phyloP scores from a whole-genome alignment of 306 rosid species.

The Dalbergia cochinchinensis region DNA sequence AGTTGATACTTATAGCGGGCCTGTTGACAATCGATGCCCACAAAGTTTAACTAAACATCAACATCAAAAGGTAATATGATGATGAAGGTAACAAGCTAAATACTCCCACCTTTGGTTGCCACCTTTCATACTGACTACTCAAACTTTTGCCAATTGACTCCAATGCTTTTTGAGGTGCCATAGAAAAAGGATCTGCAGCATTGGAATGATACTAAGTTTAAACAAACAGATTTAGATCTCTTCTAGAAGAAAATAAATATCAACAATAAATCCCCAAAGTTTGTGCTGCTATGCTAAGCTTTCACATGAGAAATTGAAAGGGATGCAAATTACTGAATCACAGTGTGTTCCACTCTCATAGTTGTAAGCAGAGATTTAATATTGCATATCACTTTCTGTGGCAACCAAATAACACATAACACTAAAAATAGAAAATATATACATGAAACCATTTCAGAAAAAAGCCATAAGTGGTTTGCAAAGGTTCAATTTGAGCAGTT shows the following conservation, averaged over 20 bases:
- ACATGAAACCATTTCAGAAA: not conserved
- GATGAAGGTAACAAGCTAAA: constrained; percentile 23
- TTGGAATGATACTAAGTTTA: constrained; percentile 24
- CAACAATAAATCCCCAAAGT: not conserved
- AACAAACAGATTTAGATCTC: not conserved
- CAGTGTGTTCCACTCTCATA: constrained; percentile 7
- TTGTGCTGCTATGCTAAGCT: not conserved
- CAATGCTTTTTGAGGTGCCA: constrained; percentile 95
- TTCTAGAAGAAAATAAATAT: not conserved
- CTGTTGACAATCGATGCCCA: constrained; percentile 56
- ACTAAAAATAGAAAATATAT: not conserved
- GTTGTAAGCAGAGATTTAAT: constrained; percentile 9
- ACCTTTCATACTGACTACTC: constrained; percentile 93
- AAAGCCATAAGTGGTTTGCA: not conserved
- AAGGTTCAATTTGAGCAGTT: constrained; percentile 18
- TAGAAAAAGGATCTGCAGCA: constrained; percentile 88
- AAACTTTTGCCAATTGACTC: constrained; percentile 90
- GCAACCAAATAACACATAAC: constrained; percentile 22
- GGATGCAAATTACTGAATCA: not conserved
- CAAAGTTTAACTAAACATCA: constrained; percentile 43
- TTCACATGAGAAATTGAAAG: constrained; percentile 7
- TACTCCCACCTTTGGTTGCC: constrained; percentile 93
- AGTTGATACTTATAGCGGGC: constrained; percentile 93
- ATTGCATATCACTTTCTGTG: constrained; percentile 21
- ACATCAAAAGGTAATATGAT: constrained; percentile 40